Evolutionary conservation across 306 rosid genomes (phyloP).

Genomic region (Cicer yamashitae): DNA sequence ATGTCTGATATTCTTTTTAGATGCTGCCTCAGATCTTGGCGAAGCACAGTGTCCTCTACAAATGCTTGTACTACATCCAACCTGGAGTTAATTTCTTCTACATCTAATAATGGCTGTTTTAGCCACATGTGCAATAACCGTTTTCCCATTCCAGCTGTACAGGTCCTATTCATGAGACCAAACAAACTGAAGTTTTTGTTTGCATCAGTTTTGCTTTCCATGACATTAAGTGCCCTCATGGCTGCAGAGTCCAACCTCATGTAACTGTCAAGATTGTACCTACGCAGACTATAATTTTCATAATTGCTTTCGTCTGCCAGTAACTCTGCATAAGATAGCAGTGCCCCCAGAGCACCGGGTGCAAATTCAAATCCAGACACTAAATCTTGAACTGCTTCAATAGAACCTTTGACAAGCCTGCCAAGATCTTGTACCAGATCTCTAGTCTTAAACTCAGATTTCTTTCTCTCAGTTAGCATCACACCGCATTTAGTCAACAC

Average conservation of each 20-base stretch:
- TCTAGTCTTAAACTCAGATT: slow-evolving; percentile 82
- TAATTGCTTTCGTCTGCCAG: slow-evolving; percentile 92
- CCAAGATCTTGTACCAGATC: slow-evolving; percentile 91
- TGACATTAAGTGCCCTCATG: slow-evolving; percentile 86
- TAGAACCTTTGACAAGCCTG: slow-evolving; percentile 92
- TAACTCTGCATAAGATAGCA: slow-evolving; percentile 84
- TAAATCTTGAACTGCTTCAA: slow-evolving; percentile 87
- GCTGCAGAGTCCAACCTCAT: slow-evolving; percentile 98
- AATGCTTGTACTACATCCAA: slow-evolving; percentile 90
- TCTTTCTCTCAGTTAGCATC: slow-evolving; percentile 92
- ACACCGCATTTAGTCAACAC: slow-evolving; percentile 81
- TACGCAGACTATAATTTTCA: slow-evolving; percentile 73
- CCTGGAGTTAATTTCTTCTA: slow-evolving; percentile 75
- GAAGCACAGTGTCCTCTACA: slow-evolving; percentile 85
- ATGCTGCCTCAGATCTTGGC: slow-evolving; percentile 89
- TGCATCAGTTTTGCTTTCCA: slow-evolving; percentile 93
- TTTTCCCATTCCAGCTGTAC: slow-evolving; percentile 99
- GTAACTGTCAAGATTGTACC: slow-evolving; percentile 77
- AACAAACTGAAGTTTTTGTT: slow-evolving; percentile 94
- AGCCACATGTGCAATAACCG: slow-evolving; percentile 92
- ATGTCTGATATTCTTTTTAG: slow-evolving; percentile 90
- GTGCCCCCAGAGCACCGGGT: slow-evolving; percentile 85
- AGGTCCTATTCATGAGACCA: slow-evolving; percentile 96
- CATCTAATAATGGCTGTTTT: slow-evolving; percentile 90
- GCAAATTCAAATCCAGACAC: slow-evolving; percentile 89